Evolutionary conservation across 2,329 filamentous ascomycete genomes (phyloP), one percentile per base, ranked within the genome.

Genomic region (Dichotomopilus funicola): DNA sequence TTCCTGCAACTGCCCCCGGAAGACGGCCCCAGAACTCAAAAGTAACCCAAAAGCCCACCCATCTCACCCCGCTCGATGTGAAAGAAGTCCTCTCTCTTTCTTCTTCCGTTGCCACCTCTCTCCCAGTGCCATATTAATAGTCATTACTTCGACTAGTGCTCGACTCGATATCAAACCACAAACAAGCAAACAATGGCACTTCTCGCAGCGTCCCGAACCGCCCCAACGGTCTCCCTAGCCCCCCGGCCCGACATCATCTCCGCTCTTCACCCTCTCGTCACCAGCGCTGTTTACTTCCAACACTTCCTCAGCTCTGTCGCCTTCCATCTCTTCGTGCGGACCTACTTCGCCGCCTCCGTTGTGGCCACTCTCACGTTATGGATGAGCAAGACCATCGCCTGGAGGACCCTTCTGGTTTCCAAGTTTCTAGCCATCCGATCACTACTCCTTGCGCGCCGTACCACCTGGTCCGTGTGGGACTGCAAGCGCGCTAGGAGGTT

Each of bases 271-370:
- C 62, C 62, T 7, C 55, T 63, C 41, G 6, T 62, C 5, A 56
- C 53, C 37, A 59, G 52, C 40, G 60, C 59, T 2, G 50, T 61
- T 3, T 58, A 57, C 19, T 59, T 61, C 51, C 63, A 63, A 44
- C 60, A 62, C 37, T 51, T 64, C 9, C 27, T 65, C 46, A 50
- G 58, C 37, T 56, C 59, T 9, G 55, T 57, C 10, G 55, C 59
- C 41, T 55, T 59, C 46, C 56, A 60, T 35, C 52, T 64, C 43
- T 35, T 56, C 34, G 13, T 63, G 35, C 58, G 57, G 38, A 58
- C 57, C 47, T 59, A 55, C 47, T 60, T 62, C 48, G 59, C 62
- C 40, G 58, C 60, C 46, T 53, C 52, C n/a, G 42, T 62, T 40
- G 19, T 62, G 34, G 57, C 53, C 3, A 43, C 51, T 5, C 40